Evolutionary conservation across 352 stramenopile species (phyloP).

Genomic region (Globisporangium solare): DNA sequence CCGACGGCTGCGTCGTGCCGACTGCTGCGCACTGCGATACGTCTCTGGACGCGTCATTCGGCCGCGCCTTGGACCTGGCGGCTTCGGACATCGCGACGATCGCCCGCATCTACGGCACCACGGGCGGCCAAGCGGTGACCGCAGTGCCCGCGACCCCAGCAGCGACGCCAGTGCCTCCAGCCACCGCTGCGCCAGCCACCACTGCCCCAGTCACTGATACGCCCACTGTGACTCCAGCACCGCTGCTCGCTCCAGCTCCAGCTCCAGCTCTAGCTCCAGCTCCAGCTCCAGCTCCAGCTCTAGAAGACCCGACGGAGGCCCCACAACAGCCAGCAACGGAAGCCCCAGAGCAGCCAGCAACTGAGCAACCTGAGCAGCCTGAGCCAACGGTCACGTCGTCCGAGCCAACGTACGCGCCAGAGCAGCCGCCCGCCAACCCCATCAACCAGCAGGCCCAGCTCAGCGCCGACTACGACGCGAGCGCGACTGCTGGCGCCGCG

Average conservation of each 20-base stretch:
- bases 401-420: not conserved
- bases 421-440: conserved; percentile 5
- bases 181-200: not conserved
- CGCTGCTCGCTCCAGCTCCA: not conserved
- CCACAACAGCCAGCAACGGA: not conserved
- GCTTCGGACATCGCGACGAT: conserved; percentile 21
- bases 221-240: not conserved
- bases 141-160: not conserved
- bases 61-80: conserved; percentile 9
- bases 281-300: not conserved
- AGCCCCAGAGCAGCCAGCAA: not conserved
- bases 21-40: conserved; percentile 17
- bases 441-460: conserved; percentile 13
- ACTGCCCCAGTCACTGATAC: not conserved
- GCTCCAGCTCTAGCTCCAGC: conserved; percentile 1
- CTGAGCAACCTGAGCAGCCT: not conserved
- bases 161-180: conserved; percentile 1
- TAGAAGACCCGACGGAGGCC: not conserved
- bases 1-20: conserved; percentile 17
- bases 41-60: conserved; percentile 5
- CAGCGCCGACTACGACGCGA: not conserved
- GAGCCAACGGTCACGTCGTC: not conserved
- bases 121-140: not conserved
- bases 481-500: no score
- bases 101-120: conserved; percentile 16